Conservation (phyloP, 2,329 filamentous ascomycete species). For the Epichloe baconii region DNA sequence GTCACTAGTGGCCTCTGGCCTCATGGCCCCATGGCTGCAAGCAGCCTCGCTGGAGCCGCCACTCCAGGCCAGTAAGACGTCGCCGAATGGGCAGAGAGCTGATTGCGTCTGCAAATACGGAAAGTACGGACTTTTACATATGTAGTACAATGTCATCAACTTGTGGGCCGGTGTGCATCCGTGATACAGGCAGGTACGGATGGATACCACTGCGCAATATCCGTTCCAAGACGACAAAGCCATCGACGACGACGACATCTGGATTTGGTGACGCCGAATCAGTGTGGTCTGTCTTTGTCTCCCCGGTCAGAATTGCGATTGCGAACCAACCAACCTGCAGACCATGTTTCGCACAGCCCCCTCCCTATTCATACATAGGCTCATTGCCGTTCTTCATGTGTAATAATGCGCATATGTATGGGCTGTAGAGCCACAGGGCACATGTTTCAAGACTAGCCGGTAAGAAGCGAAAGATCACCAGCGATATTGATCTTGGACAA, state of each 20-base stretch:
- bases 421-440: background rate
- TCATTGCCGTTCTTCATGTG: background rate
- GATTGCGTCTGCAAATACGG: background rate
- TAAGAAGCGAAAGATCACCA: background rate
- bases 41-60: conserved; percentile 7
- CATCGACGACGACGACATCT: no score
- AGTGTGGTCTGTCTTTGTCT: no score
- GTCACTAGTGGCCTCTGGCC: no score
- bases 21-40: conserved; percentile 3
- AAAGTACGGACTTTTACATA: no score
- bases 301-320: background rate
- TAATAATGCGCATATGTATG: background rate
- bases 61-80: background rate
- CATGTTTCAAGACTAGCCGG: background rate
- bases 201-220: background rate
- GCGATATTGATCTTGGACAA: background rate
- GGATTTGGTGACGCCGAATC: no score
- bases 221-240: background rate
- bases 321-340: background rate
- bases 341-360: no score
- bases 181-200: conserved; percentile 1
- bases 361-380: no score
- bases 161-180: background rate
- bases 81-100: background rate
- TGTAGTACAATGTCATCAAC: background rate